Evolutionary conservation across 495 filamentous ascomycete genomes (phyloP).

Genomic region (Penicillium paxilli): DNA sequence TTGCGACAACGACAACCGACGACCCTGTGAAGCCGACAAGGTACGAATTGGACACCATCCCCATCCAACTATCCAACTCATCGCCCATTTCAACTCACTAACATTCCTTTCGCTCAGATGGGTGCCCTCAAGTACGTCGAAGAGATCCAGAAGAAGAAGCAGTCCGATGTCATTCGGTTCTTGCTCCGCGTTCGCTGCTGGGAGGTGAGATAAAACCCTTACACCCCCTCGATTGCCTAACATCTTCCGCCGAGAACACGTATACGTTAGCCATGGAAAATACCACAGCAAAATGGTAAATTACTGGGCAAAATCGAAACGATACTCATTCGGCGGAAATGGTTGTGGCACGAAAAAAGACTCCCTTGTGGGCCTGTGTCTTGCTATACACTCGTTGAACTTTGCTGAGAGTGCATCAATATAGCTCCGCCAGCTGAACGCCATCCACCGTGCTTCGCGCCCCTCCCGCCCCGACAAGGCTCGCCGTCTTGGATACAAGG

Average conservation of each 20-base stretch:
- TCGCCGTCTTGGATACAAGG: constrained; percentile 99
- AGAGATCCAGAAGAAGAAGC: constrained; percentile 99
- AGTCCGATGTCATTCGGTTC: constrained; percentile 98
- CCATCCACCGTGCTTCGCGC: constrained; percentile 97
- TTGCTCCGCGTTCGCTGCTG: constrained; percentile 99
- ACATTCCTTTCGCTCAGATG: constrained; percentile 54
- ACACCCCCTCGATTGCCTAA: constrained; percentile 49
- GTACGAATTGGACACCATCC: constrained; percentile 29
- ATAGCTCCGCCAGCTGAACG: constrained; percentile 98
- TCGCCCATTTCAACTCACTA: background rate
- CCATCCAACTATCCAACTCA: constrained; percentile 3
- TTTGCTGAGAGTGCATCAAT: constrained; percentile 99
- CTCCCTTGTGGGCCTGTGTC: constrained; percentile 42
- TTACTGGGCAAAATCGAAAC: constrained; percentile 40
- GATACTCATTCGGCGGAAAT: constrained; percentile 42
- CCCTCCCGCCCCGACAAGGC: constrained; percentile 99
- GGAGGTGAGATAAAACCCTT: constrained; percentile 81
- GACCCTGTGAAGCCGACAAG: constrained; percentile 52
- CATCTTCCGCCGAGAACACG: constrained; percentile 49
- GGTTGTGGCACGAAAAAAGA: constrained; percentile 46
- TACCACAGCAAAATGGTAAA: constrained; percentile 32
- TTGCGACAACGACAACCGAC: constrained; percentile 52
- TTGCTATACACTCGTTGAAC: constrained; percentile 99
- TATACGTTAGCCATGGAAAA: constrained; percentile 44
- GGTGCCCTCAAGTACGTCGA: constrained; percentile 98